Percentiles rank a stretch among this genome's conserved stretches.
Conservation (phyloP, 2,329 filamentous ascomycete species). For the Teratosphaeria viscida region DNA sequence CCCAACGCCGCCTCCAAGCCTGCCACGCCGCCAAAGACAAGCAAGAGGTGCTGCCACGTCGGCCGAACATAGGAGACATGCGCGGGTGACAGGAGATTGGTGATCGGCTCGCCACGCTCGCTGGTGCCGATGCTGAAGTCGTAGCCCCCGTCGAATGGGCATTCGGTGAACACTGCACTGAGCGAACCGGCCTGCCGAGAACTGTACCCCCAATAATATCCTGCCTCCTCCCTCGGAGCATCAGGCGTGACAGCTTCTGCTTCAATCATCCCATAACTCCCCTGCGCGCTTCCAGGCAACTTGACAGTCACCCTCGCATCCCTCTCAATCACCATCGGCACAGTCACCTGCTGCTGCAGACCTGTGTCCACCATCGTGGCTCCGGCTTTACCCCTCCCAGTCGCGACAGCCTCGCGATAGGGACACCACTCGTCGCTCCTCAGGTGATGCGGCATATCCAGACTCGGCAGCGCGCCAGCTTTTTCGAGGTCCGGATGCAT, state of each 20-base stretch:
- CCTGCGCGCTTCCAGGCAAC: constrained; percentile 36
- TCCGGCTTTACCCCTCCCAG: constrained; percentile 35
- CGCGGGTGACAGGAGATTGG: constrained; percentile 31
- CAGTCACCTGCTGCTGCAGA: constrained; percentile 37
- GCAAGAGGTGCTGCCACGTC: constrained; percentile 53
- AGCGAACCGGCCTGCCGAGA: constrained; percentile 57
- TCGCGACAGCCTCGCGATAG: constrained; percentile 67
- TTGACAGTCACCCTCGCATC: constrained; percentile 65
- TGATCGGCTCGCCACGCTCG: constrained; percentile 50
- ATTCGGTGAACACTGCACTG: constrained; percentile 67
- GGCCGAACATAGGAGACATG: constrained; percentile 33
- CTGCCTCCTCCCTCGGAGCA: constrained; percentile 60
- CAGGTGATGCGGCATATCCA: constrained; percentile 80
- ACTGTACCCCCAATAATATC: constrained; percentile 80
- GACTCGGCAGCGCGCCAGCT: constrained; percentile 61
- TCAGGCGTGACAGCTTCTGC: constrained; percentile 57
- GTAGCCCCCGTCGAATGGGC: constrained; percentile 64
- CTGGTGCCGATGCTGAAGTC: constrained; percentile 76
- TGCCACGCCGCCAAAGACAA: constrained; percentile 72
- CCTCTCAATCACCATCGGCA: constrained; percentile 53
- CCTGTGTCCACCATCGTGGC: constrained; percentile 41
- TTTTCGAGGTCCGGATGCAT: constrained; percentile 67
- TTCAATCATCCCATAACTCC: constrained; percentile 13
- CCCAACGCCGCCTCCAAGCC: constrained; percentile 67
- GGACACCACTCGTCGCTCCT: constrained; percentile 65